Conservation (phyloP, 805 yeast genomes). For the Saccharomycopsis fodiens region DNA sequence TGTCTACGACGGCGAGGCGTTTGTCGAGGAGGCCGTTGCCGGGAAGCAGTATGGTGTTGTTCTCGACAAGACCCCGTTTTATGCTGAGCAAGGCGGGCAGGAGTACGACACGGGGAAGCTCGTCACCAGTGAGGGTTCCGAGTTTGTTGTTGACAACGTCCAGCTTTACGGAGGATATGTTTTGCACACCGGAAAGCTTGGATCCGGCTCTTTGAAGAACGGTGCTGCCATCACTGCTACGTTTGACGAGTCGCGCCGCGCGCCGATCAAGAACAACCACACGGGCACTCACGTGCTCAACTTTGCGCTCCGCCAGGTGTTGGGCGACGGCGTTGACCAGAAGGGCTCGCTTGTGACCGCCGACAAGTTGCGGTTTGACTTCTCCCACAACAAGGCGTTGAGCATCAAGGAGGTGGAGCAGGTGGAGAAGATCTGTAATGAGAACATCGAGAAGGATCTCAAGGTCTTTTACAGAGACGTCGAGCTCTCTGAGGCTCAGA, state of each 20-base stretch:
- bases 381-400: slow-evolving; percentile 85
- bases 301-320: slow-evolving; percentile 74
- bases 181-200: slow-evolving; percentile 82
- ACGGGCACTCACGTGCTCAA: slow-evolving; percentile 96
- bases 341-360: slow-evolving; percentile 95
- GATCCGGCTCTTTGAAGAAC: slow-evolving; percentile 66
- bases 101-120: slow-evolving; percentile 92
- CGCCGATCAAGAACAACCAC: slow-evolving; percentile 96
- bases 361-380: slow-evolving; percentile 93
- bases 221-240: slow-evolving; percentile 74
- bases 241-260: slow-evolving; percentile 87
- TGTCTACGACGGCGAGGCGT: slow-evolving; percentile 58
- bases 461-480: slow-evolving; percentile 81
- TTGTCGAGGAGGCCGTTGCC: slow-evolving; percentile 38
- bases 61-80: slow-evolving; percentile 86
- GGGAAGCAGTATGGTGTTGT: slow-evolving; percentile 66
- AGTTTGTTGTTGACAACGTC: slow-evolving; percentile 85
- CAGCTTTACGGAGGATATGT: slow-evolving; percentile 93
- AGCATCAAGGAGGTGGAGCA: slow-evolving; percentile 59
- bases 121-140: slow-evolving; percentile 69
- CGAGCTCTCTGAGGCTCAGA: slow-evolving; percentile 59
- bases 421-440: slow-evolving; percentile 70
- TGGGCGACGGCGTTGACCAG: slow-evolving; percentile 88
- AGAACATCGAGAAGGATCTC: slow-evolving; percentile 61
- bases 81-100: slow-evolving; percentile 99